Evolutionary conservation across 345 rosid species (phyloP), one percentile per base, ranked within the genome.

Genomic region (Salix arbutifolia): DNA sequence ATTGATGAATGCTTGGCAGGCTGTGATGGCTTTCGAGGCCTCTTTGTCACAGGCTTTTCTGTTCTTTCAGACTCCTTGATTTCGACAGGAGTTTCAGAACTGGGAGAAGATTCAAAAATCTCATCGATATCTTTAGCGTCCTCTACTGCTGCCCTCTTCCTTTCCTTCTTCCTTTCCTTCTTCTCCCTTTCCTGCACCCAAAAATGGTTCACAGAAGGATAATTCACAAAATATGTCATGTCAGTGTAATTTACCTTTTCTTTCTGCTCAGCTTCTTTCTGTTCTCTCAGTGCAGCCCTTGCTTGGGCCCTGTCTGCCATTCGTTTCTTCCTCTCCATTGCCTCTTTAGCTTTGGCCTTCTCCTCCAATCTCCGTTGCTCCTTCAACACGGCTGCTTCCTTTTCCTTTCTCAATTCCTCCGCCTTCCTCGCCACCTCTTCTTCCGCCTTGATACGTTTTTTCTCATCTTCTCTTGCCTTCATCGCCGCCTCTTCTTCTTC

Each of bases 331-430:
- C 97, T 88, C 85, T 91, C 91, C 78, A 84, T 65, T 69, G 97
- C 98, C 71, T 91, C 98, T 80, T 86, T 90, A 28, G 94, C 91
- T 81, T 94, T 92, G 53, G 88, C 88, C 69, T 82, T 90, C 85
- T 92, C 92, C 82, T 92, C 97, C 71, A 88, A 83, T 76, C 88
- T 86, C 28, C 64, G 84, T 72, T 90, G 97, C 76, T 92, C 97
- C 84, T 79, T 87, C 77, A 90, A 53, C 72, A 73, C 83, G 40
- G 83, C 89, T 12, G 83, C 91, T 86, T 90, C 97, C 84, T 88
- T 88, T 66, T 83, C 84, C 81, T 86, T 89, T 76, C 91, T 88
- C 86, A 86, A 74, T 82, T 89, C 92, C 68, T 94, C 97, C 21
- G 85, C 97, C 81, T 83, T 89, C 84, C 89, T 90, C n/a, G 81